Conservation (phyloP, 179 eudicot genomes). For the Nepenthes alata region DNA sequence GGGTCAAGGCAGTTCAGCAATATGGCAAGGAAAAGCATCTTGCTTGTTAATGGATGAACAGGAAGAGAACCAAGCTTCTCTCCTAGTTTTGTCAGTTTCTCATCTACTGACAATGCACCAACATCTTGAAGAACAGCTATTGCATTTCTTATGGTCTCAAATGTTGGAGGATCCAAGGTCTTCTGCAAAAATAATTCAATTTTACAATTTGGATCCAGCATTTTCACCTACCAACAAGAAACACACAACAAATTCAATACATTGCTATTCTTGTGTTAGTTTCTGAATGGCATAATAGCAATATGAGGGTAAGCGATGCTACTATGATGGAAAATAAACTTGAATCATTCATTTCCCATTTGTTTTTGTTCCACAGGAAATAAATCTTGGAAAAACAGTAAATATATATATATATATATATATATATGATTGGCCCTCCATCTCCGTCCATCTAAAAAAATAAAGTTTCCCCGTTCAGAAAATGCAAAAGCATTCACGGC, state of each 20-base stretch:
- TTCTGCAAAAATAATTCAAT: conserved; percentile 61
- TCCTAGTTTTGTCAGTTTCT: conserved; percentile 75
- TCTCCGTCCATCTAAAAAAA: too few relatives aligned
- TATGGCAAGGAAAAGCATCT: conserved; percentile 78
- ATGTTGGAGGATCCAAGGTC: conserved; percentile 82
- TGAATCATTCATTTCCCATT: too few relatives aligned
- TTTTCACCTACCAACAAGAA: conserved; percentile 53
- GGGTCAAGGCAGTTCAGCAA: conserved; percentile 85
- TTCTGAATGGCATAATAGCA: too few relatives aligned
- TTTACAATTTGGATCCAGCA: conserved; percentile 65
- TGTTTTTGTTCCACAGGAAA: too few relatives aligned
- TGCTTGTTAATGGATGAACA: conserved; percentile 82
- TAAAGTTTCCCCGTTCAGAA: too few relatives aligned
- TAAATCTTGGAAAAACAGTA: too few relatives aligned
- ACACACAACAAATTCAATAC: neutral
- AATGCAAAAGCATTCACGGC: too few relatives aligned
- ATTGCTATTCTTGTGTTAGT: neutral
- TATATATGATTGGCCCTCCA: too few relatives aligned
- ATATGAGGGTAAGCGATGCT: too few relatives aligned
- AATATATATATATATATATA: too few relatives aligned
- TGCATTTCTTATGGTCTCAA: conserved; percentile 71
- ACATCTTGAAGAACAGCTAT: conserved; percentile 72
- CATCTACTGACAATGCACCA: conserved; percentile 71
- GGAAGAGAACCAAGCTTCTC: conserved; percentile 68
- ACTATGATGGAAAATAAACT: too few relatives aligned